Base-by-base conservation (phyloP, 2,329 filamentous ascomycete species). In the Botryotinia calthae region DNA sequence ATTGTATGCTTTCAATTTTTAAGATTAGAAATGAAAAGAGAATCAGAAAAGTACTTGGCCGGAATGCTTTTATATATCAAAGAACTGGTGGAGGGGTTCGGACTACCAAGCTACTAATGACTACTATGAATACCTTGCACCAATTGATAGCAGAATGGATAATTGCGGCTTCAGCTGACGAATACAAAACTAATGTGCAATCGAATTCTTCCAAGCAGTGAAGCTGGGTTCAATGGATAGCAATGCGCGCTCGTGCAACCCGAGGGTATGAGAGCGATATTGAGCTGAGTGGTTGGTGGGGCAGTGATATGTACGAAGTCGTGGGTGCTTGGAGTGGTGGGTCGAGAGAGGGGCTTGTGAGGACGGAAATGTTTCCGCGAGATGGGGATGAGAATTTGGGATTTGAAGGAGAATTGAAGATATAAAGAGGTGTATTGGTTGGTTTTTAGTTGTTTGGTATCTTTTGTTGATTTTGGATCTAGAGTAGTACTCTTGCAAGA, bases 301-400 rank as follows among this genome's bases (percentile, higher is more conserved):
- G 64, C 31, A 8, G 31, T 63, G 44, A 37, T 10, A 25, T 64
- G 37, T 9, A 54, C 5, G 44, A n/a, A 51, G 48, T 51, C 48
- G 51, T 54, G 40, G n/a, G 61, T 44, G 40, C 59, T 58, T 62
- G 37, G 2, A 22, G n/a, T 44, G 44, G 44, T 25, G 63, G 63
- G 22, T 25, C 64, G 34, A 51, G n/a, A 62, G 44, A 25, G 65
- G 34, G 65, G 65, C 31, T 42, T 31, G 48, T 68, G 65, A 48
- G 22, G 65, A 22, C 48, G 65, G 65, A 56, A 56, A 56, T 42
- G n/a, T 12, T 56, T 68, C 65, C 65, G 65, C 51, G 63, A n/a
- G 61, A 63, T 28, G 37, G 44, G 65, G 18, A 67, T 42, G 25
- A 6, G 34, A 2, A 28, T 28, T 12, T 16, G 22, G 12, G 25